phyloP scores from a whole-genome alignment of 2,329 filamentous ascomycete species.

The Talaromyces amestolkiae region DNA sequence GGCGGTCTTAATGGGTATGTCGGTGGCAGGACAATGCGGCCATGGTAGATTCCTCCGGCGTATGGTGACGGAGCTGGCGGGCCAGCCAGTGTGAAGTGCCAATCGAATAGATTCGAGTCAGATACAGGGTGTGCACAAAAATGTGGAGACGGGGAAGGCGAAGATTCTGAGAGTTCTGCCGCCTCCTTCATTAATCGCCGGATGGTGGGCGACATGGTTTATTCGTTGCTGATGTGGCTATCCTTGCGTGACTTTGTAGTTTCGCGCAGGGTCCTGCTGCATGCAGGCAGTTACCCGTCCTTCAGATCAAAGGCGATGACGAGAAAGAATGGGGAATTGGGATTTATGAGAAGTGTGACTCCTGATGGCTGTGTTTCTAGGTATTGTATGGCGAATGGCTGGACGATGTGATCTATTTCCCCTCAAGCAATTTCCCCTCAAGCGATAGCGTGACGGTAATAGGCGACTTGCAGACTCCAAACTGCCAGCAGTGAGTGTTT shows the following conservation, averaged over 20 bases:
- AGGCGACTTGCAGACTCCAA: background rate
- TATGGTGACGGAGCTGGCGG: constrained; percentile 77
- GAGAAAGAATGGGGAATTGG: background rate
- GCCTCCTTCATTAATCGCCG: constrained; percentile 70
- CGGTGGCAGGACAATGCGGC: constrained; percentile 85
- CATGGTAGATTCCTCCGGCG: constrained; percentile 83
- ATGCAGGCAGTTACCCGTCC: background rate
- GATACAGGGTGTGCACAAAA: constrained; percentile 76
- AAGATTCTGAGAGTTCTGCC: constrained; percentile 71
- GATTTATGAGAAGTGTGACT: background rate
- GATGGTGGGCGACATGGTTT: constrained; percentile 34
- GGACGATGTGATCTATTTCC: background rate
- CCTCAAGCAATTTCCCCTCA: background rate
- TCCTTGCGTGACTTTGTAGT: background rate
- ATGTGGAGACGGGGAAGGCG: constrained; percentile 74
- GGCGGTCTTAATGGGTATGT: constrained; percentile 90
- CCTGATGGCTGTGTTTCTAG: background rate
- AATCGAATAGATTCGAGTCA: constrained; percentile 91
- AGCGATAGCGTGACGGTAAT: background rate
- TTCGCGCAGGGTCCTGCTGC: background rate
- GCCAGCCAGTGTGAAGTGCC: constrained; percentile 96
- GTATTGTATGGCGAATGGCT: background rate
- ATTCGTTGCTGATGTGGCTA: background rate
- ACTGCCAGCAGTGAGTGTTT: constrained; percentile 3
- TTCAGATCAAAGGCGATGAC: background rate